phyloP scores from a whole-genome alignment of 805 yeast species.

The Ogataea nakhonphanomensis region DNA sequence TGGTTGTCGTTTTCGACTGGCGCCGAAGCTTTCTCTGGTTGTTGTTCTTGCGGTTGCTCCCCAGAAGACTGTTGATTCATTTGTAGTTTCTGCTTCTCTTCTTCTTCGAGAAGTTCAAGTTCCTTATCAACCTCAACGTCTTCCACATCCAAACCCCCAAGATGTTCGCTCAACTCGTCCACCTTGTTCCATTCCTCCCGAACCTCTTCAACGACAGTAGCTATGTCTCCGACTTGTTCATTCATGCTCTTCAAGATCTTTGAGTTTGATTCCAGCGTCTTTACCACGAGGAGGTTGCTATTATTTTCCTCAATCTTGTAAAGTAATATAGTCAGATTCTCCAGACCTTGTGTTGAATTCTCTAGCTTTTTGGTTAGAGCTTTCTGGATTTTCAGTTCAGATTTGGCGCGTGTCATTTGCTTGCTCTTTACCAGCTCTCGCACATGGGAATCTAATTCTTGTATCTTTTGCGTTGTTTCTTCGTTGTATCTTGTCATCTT shows the following conservation, averaged over 20 bases:
- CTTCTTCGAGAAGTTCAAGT: constrained; percentile 11
- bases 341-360: constrained; percentile 19
- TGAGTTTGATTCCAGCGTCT: constrained; percentile 26
- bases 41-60: constrained; percentile 7
- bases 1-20: too few relatives aligned
- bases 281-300: constrained; percentile 20
- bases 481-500: constrained; percentile 19
- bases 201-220: constrained; percentile 20
- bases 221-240: constrained; percentile 19
- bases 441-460: constrained; percentile 12
- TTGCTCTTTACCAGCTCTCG: constrained; percentile 16
- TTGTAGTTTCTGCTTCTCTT: constrained; percentile 5
- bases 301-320: constrained; percentile 29
- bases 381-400: constrained; percentile 24
- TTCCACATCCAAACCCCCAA: constrained; percentile 9
- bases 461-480: constrained; percentile 10
- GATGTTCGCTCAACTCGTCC: constrained; percentile 16
- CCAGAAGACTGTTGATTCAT: not conserved
- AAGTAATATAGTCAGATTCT: constrained; percentile 22
- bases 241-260: constrained; percentile 25
- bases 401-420: constrained; percentile 21
- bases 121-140: constrained; percentile 28
- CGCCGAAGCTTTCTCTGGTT: constrained; percentile 2
- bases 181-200: constrained; percentile 18
- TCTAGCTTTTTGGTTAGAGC: constrained; percentile 22